Percentiles rank a stretch among this genome's conserved stretches.
phyloP scores from a whole-genome alignment of 257 asterid genomes.

The Solanum bulbocastanum region DNA sequence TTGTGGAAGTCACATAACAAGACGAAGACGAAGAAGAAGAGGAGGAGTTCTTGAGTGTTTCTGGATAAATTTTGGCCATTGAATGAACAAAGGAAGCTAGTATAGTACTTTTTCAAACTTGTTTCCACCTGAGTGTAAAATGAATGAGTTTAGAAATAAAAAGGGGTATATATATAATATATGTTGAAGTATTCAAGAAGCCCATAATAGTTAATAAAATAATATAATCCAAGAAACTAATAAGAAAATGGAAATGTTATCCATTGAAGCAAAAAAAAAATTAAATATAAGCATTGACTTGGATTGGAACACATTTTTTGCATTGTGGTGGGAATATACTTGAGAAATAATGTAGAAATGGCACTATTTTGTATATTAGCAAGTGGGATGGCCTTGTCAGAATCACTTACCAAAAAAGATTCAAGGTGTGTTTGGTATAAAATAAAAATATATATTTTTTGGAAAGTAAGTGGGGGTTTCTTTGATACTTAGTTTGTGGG shows the following conservation, averaged over 20 bases:
- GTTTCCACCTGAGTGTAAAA: neutral
- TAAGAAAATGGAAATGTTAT: neutral
- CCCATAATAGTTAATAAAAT: neutral
- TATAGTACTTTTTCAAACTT: neutral
- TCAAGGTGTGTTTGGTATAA: neutral
- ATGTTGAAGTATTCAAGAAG: neutral
- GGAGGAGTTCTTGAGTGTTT: neutral
- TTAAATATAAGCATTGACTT: neutral
- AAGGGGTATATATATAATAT: neutral
- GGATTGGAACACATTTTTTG: neutral
- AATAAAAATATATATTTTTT: neutral
- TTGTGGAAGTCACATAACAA: neutral
- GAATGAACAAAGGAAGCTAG: neutral
- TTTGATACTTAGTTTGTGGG: neutral
- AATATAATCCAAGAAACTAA: neutral
- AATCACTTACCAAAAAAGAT: neutral
- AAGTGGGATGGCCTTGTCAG: neutral
- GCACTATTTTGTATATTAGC: neutral
- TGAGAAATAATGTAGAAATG: neutral
- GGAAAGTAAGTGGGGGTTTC: neutral
- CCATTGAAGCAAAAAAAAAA: too few species aligned
- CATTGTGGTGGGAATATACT: neutral
- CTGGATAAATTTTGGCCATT: conserved; percentile 62
- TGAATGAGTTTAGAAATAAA: neutral
- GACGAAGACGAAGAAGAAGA: neutral